A percentile compares a stretch with the other conserved stretches of the same genome.
These are phyloP conservation scores for Microbotryomycetes sp. DNA, from an alignment of 1,284 basidiomycete genomes.

Conservation along the genomic window DNA sequence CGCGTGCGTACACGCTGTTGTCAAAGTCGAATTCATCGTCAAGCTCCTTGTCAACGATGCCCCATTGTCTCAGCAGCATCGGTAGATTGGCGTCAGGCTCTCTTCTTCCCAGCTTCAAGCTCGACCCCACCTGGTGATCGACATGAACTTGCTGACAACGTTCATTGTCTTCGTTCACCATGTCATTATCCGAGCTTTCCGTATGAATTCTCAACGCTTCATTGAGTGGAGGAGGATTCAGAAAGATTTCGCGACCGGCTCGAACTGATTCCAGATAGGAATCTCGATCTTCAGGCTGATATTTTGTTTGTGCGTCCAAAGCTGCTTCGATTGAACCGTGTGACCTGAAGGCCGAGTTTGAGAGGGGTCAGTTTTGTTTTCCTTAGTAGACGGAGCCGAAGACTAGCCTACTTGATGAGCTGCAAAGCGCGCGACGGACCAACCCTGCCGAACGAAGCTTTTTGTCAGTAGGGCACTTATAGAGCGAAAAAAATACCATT, in stretches of 20 bases:
- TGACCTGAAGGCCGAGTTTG: no score
- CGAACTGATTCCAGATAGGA: conserved; percentile 58
- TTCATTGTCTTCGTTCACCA: not conserved
- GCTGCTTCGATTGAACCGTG: conserved; percentile 68
- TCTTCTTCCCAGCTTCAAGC: not conserved
- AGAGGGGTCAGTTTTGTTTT: no score
- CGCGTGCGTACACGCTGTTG: no score
- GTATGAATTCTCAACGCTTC: no score
- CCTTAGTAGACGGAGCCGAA: not conserved
- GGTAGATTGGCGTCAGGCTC: not conserved
- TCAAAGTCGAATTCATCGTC: not conserved
- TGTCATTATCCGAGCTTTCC: no score
- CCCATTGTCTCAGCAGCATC: not conserved
- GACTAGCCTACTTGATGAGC: conserved; percentile 50
- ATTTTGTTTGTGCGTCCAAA: conserved; percentile 46
- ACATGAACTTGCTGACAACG: no score
- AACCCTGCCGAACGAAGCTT: conserved; percentile 50
- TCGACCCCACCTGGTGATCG: no score
- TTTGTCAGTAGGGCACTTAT: accelerated
- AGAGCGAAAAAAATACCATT: not conserved
- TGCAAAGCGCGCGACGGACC: conserved; percentile 67
- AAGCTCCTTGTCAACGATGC: not conserved
- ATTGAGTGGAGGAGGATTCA: conserved; percentile 57
- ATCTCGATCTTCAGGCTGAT: conserved; percentile 38
- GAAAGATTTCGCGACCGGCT: conserved; percentile 57